phyloP scores from a whole-genome alignment of 177 flowering plant species.

The Telopea speciosissima region DNA sequence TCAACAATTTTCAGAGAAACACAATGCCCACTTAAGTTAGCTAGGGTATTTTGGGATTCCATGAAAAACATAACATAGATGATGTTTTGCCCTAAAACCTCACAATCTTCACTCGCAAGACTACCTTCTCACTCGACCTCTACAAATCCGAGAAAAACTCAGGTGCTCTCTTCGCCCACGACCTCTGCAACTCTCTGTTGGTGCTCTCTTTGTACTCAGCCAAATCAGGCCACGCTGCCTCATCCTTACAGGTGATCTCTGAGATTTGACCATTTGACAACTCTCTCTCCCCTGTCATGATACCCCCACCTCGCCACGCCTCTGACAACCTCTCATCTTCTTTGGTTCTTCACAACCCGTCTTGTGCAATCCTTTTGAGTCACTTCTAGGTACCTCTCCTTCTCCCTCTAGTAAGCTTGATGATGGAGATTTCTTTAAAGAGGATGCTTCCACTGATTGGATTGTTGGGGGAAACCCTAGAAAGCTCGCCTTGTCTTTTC shows the following conservation, averaged over 20 bases:
- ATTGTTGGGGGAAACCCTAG: constrained; percentile 21
- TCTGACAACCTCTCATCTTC: constrained; percentile 23
- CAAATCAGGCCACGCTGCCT: too few relatives aligned
- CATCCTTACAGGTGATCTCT: background rate
- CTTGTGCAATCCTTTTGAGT: constrained; percentile 28
- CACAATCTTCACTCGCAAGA: too few relatives aligned
- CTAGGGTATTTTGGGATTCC: too few relatives aligned
- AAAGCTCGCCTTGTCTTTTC: constrained; percentile 29
- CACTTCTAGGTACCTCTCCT: constrained; percentile 19
- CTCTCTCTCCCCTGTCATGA: constrained; percentile 67
- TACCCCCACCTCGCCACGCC: constrained; percentile 57
- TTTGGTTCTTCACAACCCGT: background rate
- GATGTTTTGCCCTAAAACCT: too few relatives aligned
- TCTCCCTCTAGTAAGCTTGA: constrained; percentile 18
- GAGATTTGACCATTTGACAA: constrained; percentile 15
- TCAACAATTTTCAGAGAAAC: too few relatives aligned
- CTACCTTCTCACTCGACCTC: too few relatives aligned
- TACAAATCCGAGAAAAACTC: too few relatives aligned
- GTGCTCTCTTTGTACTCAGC: too few relatives aligned
- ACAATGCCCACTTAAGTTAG: too few relatives aligned
- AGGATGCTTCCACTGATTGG: constrained; percentile 10
- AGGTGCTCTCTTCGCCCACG: too few relatives aligned
- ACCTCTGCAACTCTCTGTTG: too few relatives aligned
- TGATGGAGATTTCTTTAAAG: constrained; percentile 35
- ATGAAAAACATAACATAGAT: too few relatives aligned